phyloP scores from a whole-genome alignment of 768 basidiomycete genomes.

The Pilatotrama ljubarskyi region DNA sequence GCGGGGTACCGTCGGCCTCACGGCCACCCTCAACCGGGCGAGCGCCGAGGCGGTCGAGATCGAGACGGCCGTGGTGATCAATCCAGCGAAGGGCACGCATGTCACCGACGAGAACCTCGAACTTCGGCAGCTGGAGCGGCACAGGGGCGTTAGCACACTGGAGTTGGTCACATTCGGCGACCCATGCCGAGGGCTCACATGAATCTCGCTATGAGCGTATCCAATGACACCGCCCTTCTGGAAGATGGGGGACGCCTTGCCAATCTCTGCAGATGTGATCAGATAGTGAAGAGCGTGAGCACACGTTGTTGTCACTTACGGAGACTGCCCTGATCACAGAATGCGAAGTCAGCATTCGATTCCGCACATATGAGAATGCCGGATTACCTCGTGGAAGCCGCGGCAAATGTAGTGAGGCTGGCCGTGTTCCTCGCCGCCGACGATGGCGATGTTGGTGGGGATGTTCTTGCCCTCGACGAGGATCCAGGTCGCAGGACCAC shows the following conservation, averaged over 20 bases:
- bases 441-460: slow-evolving; percentile 54
- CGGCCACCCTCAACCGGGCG: slow-evolving; percentile 67
- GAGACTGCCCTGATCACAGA: slow-evolving; percentile 46
- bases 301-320: slow-evolving; percentile 37
- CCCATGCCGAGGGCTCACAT: slow-evolving; percentile 40
- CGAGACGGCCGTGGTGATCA: slow-evolving; percentile 44
- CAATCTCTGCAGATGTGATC: slow-evolving; percentile 49
- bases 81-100: slow-evolving; percentile 61
- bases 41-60: slow-evolving; percentile 43
- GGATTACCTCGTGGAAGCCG: slow-evolving; percentile 55
- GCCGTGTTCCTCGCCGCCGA: slow-evolving; percentile 54
- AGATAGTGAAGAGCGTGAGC: slow-evolving; percentile 16
- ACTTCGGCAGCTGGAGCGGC: slow-evolving; percentile 51
- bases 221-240: slow-evolving; percentile 66
- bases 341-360: neutral
- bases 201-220: slow-evolving; percentile 56
- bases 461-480: slow-evolving; percentile 59
- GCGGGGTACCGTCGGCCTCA: slow-evolving; percentile 58
- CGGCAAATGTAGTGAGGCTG: slow-evolving; percentile 59
- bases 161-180: neutral
- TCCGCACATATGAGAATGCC: neutral
- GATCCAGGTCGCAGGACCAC: slow-evolving; percentile 60
- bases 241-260: slow-evolving; percentile 61
- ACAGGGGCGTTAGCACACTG: neutral
- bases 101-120: slow-evolving; percentile 73